These are phyloP conservation scores for Aspergillus fischeri DNA, from an alignment of 2,329 filamentous ascomycete genomes.

Conservation along the genomic window DNA sequence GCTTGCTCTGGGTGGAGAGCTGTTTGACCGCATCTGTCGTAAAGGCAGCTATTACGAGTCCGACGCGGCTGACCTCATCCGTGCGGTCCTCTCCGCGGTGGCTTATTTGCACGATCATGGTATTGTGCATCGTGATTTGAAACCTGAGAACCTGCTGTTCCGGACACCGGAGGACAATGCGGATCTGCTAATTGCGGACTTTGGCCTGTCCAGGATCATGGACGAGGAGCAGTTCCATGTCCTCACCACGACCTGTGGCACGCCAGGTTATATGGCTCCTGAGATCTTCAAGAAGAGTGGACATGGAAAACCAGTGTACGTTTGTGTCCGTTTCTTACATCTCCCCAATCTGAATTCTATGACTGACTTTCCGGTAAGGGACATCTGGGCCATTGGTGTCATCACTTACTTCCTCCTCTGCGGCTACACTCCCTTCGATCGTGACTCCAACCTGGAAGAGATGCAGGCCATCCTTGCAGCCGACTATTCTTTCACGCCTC, in stretches of 20 bases:
- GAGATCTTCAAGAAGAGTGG: constrained; percentile 99
- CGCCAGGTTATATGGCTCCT: constrained; percentile 97
- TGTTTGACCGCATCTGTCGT: constrained; percentile 97
- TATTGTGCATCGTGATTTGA: constrained; percentile 95
- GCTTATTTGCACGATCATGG: constrained; percentile 98
- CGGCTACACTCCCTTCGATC: constrained; percentile 96
- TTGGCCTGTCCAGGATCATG: constrained; percentile 94
- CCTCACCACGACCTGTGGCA: constrained; percentile 94
- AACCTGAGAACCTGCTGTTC: constrained; percentile 96
- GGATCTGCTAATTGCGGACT: constrained; percentile 94
- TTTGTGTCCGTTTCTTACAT: neutral
- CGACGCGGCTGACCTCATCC: constrained; percentile 91
- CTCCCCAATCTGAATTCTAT: neutral
- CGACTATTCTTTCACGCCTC: constrained; percentile 90
- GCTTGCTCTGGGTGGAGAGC: constrained; percentile 88
- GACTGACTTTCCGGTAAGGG: constrained; percentile 42
- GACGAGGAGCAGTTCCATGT: constrained; percentile 98
- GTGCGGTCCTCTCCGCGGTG: constrained; percentile 92
- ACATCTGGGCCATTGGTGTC: constrained; percentile 96
- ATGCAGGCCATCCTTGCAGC: constrained; percentile 98
- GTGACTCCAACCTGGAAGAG: constrained; percentile 95
- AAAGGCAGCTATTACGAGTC: constrained; percentile 99
- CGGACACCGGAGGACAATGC: constrained; percentile 96
- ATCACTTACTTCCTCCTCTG: constrained; percentile 98
- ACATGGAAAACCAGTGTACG: constrained; percentile 89